Evolutionary conservation across 2,329 filamentous ascomycete species (phyloP), one percentile per base, ranked within the genome.

Genomic region (Colletotrichum orchidophilum): DNA sequence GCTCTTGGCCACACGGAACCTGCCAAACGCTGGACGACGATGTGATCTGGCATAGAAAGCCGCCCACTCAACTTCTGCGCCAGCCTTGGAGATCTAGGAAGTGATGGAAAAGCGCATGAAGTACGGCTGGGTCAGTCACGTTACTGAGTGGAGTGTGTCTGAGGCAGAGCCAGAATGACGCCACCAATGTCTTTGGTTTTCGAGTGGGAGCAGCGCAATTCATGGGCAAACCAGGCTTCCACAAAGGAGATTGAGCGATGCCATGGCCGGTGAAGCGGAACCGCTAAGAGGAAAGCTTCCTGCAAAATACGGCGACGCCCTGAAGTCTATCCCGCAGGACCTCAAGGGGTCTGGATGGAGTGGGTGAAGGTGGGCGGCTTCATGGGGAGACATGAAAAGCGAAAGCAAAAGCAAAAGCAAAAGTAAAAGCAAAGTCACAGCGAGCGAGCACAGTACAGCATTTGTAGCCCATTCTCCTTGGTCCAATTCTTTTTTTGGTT

Each of bases 401-500:
- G 3, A 21, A 42, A 13, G 31, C 29, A 39, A 46, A 18, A 29
- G n/a, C 55, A 18, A 42, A 52, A 58, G 21, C 31, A 57, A 52
- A 57, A 49, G 27, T 24, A 49, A 57, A 60, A 52, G 49, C 49
- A 26, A 21, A 66, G 49, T 54, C 69, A 71, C 58, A 63, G 69
- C 69, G 53, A 71, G 69, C 69, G 69, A 69, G 69, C 64, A 58
- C 39, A 67, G 68, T 52, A 53, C 39, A 46, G 39, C 39, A 46
- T 46, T 53, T 67, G 39, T 58, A 55, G 27, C 39, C 46, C 57
- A 15, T 66, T 52, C 18, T 15, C 5, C 31, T n/a, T 52, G 39
- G 39, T 46, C 39, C 15, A 26, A 24, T 7, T 35, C 55, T 18
- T 12, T 53, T 46, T n/a, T 33, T 27, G 27, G 12, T 27, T 24